Evolutionary conservation across 108 stramenopile genomes (phyloP).

Genomic region (Cyclotella distinguenda): DNA sequence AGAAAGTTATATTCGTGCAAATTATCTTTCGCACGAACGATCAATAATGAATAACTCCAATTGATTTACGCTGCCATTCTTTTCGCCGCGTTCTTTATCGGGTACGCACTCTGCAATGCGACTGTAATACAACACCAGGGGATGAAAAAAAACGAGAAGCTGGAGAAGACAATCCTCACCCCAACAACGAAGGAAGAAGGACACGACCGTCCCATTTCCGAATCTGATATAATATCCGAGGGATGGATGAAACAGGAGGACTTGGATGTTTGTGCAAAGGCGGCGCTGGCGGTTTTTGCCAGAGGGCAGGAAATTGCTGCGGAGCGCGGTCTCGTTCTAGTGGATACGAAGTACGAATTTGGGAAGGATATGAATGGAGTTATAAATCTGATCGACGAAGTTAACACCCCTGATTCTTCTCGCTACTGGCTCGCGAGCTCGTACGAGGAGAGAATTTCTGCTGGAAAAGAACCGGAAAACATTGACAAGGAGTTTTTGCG

Average conservation of each 20-base stretch:
- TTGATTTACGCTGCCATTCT: too few species aligned
- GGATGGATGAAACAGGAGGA: constrained; percentile 89
- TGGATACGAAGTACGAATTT: constrained; percentile 99
- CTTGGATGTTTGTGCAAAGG: constrained; percentile 76
- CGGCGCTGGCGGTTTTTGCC: constrained; percentile 77
- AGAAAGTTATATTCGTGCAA: too few species aligned
- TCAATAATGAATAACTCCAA: too few species aligned
- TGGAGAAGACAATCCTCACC: constrained; percentile 80
- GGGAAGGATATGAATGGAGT: constrained; percentile 83
- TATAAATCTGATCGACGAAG: constrained; percentile 95
- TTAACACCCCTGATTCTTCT: constrained; percentile 98
- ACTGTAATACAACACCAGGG: constrained; percentile 41
- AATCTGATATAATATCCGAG: constrained; percentile 81
- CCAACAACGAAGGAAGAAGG: constrained; percentile 98
- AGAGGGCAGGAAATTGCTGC: constrained; percentile 87
- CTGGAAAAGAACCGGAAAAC: constrained; percentile 94
- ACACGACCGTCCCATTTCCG: constrained; percentile 96
- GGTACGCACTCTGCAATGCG: too few species aligned
- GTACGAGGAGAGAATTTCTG: constrained; percentile 79
- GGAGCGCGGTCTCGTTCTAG: constrained; percentile 90
- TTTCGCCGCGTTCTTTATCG: too few species aligned
- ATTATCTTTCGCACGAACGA: too few species aligned
- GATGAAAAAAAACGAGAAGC: constrained; percentile 92
- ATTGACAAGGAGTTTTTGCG: constrained; percentile 99
- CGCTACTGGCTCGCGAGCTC: constrained; percentile 95